Evolutionary conservation across 345 rosid species (phyloP).

Genomic region (Combretum micranthum): DNA sequence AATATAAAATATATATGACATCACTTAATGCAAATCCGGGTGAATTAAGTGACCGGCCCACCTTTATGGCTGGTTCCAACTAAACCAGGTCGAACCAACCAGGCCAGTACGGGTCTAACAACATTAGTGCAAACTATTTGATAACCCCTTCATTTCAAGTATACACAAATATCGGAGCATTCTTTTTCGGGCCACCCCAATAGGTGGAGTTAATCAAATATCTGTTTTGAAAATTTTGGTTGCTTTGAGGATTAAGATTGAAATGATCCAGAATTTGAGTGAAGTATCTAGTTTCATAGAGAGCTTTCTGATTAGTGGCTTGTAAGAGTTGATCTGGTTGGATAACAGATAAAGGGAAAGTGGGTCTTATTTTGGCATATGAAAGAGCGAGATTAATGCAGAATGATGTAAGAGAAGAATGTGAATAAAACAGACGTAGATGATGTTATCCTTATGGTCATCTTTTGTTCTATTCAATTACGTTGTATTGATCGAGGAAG

Average conservation of each 20-base stretch:
- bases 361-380: slow-evolving; percentile 10
- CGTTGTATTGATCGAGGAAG: no score
- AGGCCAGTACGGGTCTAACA: no score
- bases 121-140: no score
- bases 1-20: no score
- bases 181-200: slow-evolving; percentile 52
- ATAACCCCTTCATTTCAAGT: slow-evolving; percentile 56
- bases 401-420: not conserved
- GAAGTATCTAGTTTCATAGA: slow-evolving; percentile 32
- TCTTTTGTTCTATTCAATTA: no score
- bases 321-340: slow-evolving; percentile 20
- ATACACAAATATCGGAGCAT: slow-evolving; percentile 17
- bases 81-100: no score
- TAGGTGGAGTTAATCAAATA: slow-evolving; percentile 35
- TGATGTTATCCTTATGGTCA: no score
- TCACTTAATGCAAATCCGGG: no score
- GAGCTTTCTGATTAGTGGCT: slow-evolving; percentile 5
- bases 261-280: slow-evolving; percentile 63
- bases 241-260: slow-evolving; percentile 40
- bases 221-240: slow-evolving; percentile 44
- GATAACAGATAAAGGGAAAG: slow-evolving; percentile 24
- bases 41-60: no score
- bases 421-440: not conserved
- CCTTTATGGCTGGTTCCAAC: no score
- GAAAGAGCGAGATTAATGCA: not conserved